Evolutionary conservation across 331 rosid species (phyloP).

Genomic region (Malus hybrid): DNA sequence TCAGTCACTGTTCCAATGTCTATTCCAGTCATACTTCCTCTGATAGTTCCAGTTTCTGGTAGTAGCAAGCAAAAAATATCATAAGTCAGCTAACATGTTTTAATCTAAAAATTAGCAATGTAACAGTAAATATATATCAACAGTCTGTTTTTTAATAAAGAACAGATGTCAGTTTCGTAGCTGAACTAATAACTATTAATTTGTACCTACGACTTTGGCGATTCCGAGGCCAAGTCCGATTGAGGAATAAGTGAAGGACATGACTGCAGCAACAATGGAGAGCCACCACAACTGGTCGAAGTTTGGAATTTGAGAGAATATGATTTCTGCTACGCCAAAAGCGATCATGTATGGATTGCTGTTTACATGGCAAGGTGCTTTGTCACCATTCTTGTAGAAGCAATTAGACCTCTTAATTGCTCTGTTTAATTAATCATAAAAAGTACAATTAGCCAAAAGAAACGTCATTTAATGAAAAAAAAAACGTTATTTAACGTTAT

Average conservation of each 20-base stretch:
- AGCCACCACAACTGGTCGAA: slow-evolving; percentile 89
- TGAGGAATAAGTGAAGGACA: slow-evolving; percentile 80
- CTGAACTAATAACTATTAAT: background rate
- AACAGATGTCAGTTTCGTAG: too few relatives aligned
- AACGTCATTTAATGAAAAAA: too few relatives aligned
- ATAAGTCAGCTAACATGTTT: background rate
- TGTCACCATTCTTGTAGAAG: slow-evolving; percentile 48
- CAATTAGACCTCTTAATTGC: slow-evolving; percentile 79
- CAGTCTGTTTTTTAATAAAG: too few relatives aligned
- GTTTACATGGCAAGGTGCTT: slow-evolving; percentile 41
- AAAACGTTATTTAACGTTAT: too few relatives aligned
- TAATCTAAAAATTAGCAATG: background rate
- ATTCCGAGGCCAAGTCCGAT: slow-evolving; percentile 77
- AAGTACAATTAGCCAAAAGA: too few relatives aligned
- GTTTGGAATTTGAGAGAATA: slow-evolving; percentile 77
- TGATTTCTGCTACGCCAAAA: slow-evolving; percentile 53
- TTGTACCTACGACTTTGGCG: slow-evolving; percentile 54
- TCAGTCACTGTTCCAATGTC: too few relatives aligned
- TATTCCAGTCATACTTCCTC: slow-evolving; percentile 43
- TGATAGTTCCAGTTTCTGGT: slow-evolving; percentile 27
- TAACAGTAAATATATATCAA: background rate
- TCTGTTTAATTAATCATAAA: slow-evolving; percentile 27
- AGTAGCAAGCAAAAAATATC: background rate
- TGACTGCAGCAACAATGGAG: slow-evolving; percentile 71
- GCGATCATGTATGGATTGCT: slow-evolving; percentile 62